Evolutionary conservation across 495 filamentous ascomycete genomes (phyloP), one percentile per base, ranked within the genome.

Genomic region (Penicillium ochrochloron): DNA sequence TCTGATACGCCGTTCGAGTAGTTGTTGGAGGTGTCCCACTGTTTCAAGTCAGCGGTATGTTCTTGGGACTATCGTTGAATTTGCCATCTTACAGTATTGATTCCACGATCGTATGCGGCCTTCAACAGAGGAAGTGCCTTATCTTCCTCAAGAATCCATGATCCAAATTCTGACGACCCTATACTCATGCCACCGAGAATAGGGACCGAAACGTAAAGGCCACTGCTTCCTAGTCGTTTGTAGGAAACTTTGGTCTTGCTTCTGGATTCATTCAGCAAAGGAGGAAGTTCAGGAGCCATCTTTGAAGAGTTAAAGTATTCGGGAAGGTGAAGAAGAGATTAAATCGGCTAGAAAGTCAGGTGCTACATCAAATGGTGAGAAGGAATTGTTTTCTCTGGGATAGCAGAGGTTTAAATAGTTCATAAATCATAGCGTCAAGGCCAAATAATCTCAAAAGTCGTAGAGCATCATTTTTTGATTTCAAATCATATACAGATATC

Each of bases 1-100:
- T 94, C 91, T 3, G 86, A 89, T 2, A 62, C 69, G 34, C 91
- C 91, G 66, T 91, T 82, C 6, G 87, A 90, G 74, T 93, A 93
- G 44, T 48, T 34, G 31, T 60, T 44, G 10, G 57, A 46, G 9
- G 53, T 56, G n/a, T 56, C 53, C 53, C 53, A 56, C 53, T 56
- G 19, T 23, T 25, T 19, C 0, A 12, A 4, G 33, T 55, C 12
- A 55, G 31, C 31, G 31, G n/a, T 7, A 31, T 14, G 17, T 34
- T 35, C 5, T 1, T 15, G 17, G 35, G 29, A 2, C 6, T 6
- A 31, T 2, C 3, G 15, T 2, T 7, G 11, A 5, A 19, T 2
- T 19, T 5, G 29, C 3, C 25, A n/a, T 60, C 58, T 60, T 50
- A 60, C 58, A 15, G 76, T 78, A 51, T 78, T 80, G 11, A 80